Conservation (phyloP, 768 basidiomycete species). For the Pleurotus cornucopiae region DNA sequence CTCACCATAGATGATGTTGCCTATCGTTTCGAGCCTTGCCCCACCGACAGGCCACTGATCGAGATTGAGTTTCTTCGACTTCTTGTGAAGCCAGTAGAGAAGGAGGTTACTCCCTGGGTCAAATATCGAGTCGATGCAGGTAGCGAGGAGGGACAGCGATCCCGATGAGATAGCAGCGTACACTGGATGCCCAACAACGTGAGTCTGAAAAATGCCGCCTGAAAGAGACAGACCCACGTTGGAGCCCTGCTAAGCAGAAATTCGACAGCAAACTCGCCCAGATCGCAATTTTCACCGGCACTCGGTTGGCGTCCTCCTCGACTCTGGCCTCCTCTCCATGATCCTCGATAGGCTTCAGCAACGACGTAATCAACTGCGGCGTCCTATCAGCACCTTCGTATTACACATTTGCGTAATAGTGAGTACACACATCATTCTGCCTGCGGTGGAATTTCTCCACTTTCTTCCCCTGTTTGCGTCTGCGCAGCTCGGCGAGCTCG, state of each 20-base stretch:
- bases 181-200: constrained; percentile 38
- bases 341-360: constrained; percentile 87
- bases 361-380: constrained; percentile 64
- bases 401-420: neutral
- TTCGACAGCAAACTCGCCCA: constrained; percentile 78
- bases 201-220: neutral
- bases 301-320: constrained; percentile 59
- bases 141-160: constrained; percentile 84
- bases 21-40: constrained; percentile 80
- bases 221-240: constrained; percentile 40
- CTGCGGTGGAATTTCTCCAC: constrained; percentile 61
- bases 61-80: constrained; percentile 62
- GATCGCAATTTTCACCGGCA: constrained; percentile 81
- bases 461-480: constrained; percentile 52
- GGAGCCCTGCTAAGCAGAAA: constrained; percentile 64
- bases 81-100: constrained; percentile 71
- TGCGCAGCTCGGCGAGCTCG: constrained; percentile 57
- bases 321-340: constrained; percentile 78
- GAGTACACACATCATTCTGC: constrained; percentile 61
- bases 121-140: constrained; percentile 81
- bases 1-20: constrained; percentile 79
- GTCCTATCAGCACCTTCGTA: constrained; percentile 7
- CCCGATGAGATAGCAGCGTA: constrained; percentile 85
- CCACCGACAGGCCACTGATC: constrained; percentile 92
- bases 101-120: constrained; percentile 81